Conservation (phyloP, 306 rosid genomes). For the Acacia melanoxylon region DNA sequence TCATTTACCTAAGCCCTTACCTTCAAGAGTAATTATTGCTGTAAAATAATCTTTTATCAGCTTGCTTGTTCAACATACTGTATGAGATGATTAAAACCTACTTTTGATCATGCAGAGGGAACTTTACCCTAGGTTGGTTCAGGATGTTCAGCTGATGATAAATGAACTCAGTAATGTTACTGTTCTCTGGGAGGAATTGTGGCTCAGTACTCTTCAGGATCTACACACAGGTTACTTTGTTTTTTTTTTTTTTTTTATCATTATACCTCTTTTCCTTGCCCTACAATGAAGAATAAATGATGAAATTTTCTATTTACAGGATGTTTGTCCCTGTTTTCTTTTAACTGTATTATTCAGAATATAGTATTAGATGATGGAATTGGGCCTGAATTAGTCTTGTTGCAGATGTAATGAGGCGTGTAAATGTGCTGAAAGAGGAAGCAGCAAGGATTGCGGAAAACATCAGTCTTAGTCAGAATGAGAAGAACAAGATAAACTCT, state of each 20-base stretch:
- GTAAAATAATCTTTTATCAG: slow-evolving; percentile 17
- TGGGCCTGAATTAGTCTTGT: slow-evolving; percentile 35
- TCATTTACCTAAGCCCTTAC: not conserved
- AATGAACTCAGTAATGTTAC: slow-evolving; percentile 95
- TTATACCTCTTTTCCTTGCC: slow-evolving; percentile 28
- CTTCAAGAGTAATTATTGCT: slow-evolving; percentile 12
- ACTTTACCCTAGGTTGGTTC: slow-evolving; percentile 80
- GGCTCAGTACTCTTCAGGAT: slow-evolving; percentile 99
- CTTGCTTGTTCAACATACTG: slow-evolving; percentile 25
- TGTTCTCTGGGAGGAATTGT: slow-evolving; percentile 98
- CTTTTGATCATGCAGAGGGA: slow-evolving; percentile 67
- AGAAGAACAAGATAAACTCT: slow-evolving; percentile 89
- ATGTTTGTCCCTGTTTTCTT: slow-evolving; percentile 19
- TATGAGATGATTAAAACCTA: slow-evolving; percentile 30
- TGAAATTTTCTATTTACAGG: slow-evolving; percentile 7
- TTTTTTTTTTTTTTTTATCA: slow-evolving; percentile 30
- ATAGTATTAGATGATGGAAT: slow-evolving; percentile 25
- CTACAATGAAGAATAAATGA: not conserved
- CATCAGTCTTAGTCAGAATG: slow-evolving; percentile 84
- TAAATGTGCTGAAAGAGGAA: slow-evolving; percentile 89
- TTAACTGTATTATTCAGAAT: slow-evolving; percentile 14
- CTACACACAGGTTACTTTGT: slow-evolving; percentile 75
- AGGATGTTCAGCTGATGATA: slow-evolving; percentile 92
- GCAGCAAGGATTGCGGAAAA: slow-evolving; percentile 93
- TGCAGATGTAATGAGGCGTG: slow-evolving; percentile 94